These are phyloP conservation scores for Bruguiera parviflora DNA, from an alignment of 345 rosid species.

Conservation along the genomic window DNA sequence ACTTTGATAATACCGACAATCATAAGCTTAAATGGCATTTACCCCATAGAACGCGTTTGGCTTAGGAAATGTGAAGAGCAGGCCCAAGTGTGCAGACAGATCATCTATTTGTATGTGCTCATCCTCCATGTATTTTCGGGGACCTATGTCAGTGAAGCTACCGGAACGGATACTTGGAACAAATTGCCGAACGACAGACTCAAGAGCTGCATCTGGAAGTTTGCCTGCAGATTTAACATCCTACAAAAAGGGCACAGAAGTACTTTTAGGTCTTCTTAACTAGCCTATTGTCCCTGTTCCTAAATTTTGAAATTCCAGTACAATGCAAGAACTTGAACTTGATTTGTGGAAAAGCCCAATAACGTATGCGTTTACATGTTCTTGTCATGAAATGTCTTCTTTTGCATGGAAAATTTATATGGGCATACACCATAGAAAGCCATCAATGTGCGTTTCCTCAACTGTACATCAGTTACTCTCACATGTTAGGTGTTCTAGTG, in stretches of 20 bases:
- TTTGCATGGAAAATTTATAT: too few relatives aligned
- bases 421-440: too few relatives aligned
- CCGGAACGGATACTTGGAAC: slow-evolving; percentile 61
- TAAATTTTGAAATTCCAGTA: too few relatives aligned
- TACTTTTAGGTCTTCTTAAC: not conserved
- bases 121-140: slow-evolving; percentile 63
- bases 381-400: too few relatives aligned
- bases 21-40: slow-evolving; percentile 10
- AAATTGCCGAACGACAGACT: slow-evolving; percentile 35
- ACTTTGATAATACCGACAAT: slow-evolving; percentile 5
- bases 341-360: too few relatives aligned
- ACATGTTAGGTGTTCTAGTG: too few relatives aligned
- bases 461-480: too few relatives aligned
- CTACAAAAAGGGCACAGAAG: slow-evolving; percentile 26
- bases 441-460: too few relatives aligned
- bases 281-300: too few relatives aligned
- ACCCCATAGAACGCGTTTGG: slow-evolving; percentile 73
- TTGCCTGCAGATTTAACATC: slow-evolving; percentile 32
- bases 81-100: slow-evolving; percentile 41
- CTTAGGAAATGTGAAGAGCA: slow-evolving; percentile 44
- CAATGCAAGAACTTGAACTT: too few relatives aligned
- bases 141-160: slow-evolving; percentile 57
- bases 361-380: too few relatives aligned
- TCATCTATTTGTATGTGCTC: slow-evolving; percentile 61
- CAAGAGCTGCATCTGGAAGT: slow-evolving; percentile 26